Base-by-base conservation (phyloP, 805 yeast species). In the Candida suzukii region DNA sequence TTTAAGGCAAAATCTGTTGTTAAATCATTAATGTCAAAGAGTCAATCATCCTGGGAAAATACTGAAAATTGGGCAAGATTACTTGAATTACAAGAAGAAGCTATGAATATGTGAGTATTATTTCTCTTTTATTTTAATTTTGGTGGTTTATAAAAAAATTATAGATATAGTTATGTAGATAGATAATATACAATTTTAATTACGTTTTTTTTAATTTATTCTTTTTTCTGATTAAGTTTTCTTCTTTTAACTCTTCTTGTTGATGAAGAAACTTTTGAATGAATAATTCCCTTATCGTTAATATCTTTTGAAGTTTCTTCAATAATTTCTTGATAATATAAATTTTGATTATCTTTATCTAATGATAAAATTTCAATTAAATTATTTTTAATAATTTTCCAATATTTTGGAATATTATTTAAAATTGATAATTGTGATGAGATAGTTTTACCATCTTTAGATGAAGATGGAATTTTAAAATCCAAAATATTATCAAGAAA, bases 11-110 rank as follows among this genome's bases (percentile, higher is more conserved):
- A 80, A 46, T 72, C 84, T 14, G 68, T 85, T 1, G 72, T 88
- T 18, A 73, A 95, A 53, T 74, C 86, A 1, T 66, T 88, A 48
- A 72, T 85, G 76, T 79, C 91, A 16, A 83, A 80, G 55, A 96
- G 96, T 9, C 82, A 76, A 52, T 66, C 69, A 20, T 72, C 72
- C 47, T 88, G 96, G 96, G 90, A 84, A 50, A 88, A 75, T 46
- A 69, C 83, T 3, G 80, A 74, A 28, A 93, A 88, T 2, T 88
- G 91, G 86, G 77, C 79, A 33, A 71, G 68, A 46, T 62, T 88
- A 42, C 61, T 67, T 42, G 76, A 72, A 26, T 48, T 77, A 56
- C 78, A 77, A 53, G 68, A 66, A 33, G 75, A 71, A 4, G 49
- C 72, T 21, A 46, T 44, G 47, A 44, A 38, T 28, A 37, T 41